Evolutionary conservation across 2,329 filamentous ascomycete genomes (phyloP), one percentile per base, ranked within the genome.

Genomic region (Exophiala lecanii-corni): DNA sequence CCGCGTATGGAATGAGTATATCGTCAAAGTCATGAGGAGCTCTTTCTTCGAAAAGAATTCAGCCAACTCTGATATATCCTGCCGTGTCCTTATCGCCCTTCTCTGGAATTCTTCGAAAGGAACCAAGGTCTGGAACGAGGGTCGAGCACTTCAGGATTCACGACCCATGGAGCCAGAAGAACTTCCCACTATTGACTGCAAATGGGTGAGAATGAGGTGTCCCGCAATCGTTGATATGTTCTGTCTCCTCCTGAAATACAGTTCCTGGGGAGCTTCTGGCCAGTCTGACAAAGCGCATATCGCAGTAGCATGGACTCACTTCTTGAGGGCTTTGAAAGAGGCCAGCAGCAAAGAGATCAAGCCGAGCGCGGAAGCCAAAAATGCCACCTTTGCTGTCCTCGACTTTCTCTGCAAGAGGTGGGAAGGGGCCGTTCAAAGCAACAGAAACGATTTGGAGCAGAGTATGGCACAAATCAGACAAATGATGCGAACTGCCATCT

Each of bases 281-380:
- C 43, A 43, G 13, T 64, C 61, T 44, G 60, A 66, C 9, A 65
- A 71, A 21, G 56, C 63, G 23, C 63, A 74, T 2, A 68, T 83
- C 6, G 74, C 81, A 7, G 69, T 82, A 15, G 63, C 88, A 3
- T 76, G 79, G 62, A 73, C 68, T 42, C 75, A 74, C 39, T 81
- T 87, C 37, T 68, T 74, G 39, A 77, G 78, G 43, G 67, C 69
- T 12, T 59, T 91, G n/a, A 73, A 76, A 6, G 71, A 78, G 37
- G 71, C 76, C 1, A 74, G 75, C 13, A 85, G 78, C 50, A 94
- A 95, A 64, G 92, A 98, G 63, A 84, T 98, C 55, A 94, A 91
- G 56, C 82, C 89, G 5, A 89, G 88, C 0, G 76, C 77, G 9
- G 91, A 97, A 49, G 86, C 89, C 1, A 85, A 86, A 58, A 77